Base-by-base conservation (phyloP, 2,329 filamentous ascomycete species). In the Fusarium xylarioides region DNA sequence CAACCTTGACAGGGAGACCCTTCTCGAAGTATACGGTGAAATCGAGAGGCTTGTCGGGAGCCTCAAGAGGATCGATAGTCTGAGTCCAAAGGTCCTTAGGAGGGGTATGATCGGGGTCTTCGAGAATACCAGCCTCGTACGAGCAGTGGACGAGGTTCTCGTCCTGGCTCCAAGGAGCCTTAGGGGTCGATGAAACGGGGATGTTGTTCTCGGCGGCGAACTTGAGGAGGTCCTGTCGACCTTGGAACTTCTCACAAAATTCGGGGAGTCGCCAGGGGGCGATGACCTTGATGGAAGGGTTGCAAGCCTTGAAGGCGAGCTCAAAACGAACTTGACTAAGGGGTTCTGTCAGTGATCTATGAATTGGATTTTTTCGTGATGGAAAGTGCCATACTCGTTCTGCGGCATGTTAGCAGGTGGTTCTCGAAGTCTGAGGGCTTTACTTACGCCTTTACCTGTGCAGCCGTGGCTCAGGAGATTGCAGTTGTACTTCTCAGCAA, bases 11-110 rank as follows among this genome's bases (percentile, higher is more conserved):
- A 34, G 91, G 91, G 34, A 93, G 82, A 79, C 91, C 91, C 84
- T 92, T 89, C 76, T 90, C 85, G 79, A 93, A 93, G 81, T 86
- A 83, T 61, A 93, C 79, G 46, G 88, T 89, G 82, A 93, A 89
- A 79, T 92, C 87, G 74, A 88, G 86, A 18, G 91, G 90, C 77
- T 87, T 82, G 76, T 92, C 86, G 52, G 91, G 91, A 2, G 91
- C 91, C 67, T 88, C 85, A 64, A 86, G 82, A n/a, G 91, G 91
- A 74, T 91, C 89, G 38, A 82, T 75, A n/a, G 87, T 88, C 77
- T 88, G 83, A 76, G 87, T 93, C 92, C 92, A 94, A 86, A 94
- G 90, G 77, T 93, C 90, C 74, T 88, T 85, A 26, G 91, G 91
- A 46, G 91, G 87, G 66, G 88, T 88, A 68, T 85, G 82, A 74